Evolutionary conservation across 164 flowering plant species (phyloP).

Genomic region (Aristolochia contorta): DNA sequence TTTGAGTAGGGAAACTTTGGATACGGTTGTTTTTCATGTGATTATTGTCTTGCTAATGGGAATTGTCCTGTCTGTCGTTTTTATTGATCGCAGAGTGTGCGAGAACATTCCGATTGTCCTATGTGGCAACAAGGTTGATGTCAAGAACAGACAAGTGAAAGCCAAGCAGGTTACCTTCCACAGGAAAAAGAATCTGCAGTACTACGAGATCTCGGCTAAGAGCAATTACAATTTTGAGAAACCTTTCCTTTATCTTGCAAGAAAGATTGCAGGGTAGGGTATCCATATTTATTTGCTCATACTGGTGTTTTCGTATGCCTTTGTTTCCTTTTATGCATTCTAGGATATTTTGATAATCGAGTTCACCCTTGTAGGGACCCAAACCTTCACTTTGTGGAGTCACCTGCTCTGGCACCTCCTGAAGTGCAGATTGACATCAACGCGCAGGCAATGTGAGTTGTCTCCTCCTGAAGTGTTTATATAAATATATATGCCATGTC

Average conservation of each 20-base stretch:
- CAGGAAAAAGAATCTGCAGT: slow-evolving; percentile 75
- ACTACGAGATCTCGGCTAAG: slow-evolving; percentile 84
- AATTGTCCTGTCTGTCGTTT: not conserved
- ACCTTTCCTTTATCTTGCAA: slow-evolving; percentile 73
- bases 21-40: not conserved
- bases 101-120: slow-evolving; percentile 84
- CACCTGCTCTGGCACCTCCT: slow-evolving; percentile 62
- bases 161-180: slow-evolving; percentile 91
- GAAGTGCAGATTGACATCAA: slow-evolving; percentile 55
- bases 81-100: slow-evolving; percentile 30
- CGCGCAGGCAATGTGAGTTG: slow-evolving; percentile 35
- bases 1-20: not conserved
- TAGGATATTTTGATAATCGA: no score
- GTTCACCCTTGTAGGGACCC: slow-evolving; percentile 28
- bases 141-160: slow-evolving; percentile 85
- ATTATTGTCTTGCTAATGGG: not conserved
- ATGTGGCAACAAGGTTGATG: slow-evolving; percentile 91
- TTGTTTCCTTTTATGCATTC: not conserved
- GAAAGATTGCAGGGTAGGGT: slow-evolving; percentile 76
- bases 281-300: no score
- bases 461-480: not conserved
- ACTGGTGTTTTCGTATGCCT: no score
- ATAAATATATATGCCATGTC: no score
- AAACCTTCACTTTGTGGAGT: slow-evolving; percentile 57
- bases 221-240: slow-evolving; percentile 84